These are phyloP conservation scores for Ogataea pini DNA, from an alignment of 805 yeast genomes.

Conservation along the genomic window DNA sequence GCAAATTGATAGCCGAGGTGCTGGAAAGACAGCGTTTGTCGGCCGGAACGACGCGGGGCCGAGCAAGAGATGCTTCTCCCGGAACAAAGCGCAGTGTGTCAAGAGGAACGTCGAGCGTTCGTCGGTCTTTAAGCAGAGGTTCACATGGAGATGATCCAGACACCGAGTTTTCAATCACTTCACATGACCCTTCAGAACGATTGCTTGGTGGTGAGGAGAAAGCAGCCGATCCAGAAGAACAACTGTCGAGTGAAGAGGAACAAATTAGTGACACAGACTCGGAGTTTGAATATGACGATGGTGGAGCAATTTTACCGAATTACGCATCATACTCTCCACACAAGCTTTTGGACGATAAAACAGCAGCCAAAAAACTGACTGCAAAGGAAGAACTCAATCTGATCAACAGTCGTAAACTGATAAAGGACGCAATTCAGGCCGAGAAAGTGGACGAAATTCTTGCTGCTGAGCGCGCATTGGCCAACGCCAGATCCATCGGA, in stretches of 20 bases:
- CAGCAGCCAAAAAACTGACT: slow-evolving; percentile 14
- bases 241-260: slow-evolving; percentile 52
- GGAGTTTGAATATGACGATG: slow-evolving; percentile 62
- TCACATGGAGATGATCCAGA: slow-evolving; percentile 23
- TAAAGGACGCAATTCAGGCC: slow-evolving; percentile 50
- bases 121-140: slow-evolving; percentile 29
- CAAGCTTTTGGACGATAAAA: slow-evolving; percentile 10
- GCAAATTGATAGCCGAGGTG: slow-evolving; percentile 33
- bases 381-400: slow-evolving; percentile 23
- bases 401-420: slow-evolving; percentile 29
- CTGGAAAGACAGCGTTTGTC: slow-evolving; percentile 29
- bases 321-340: slow-evolving; percentile 40
- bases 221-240: slow-evolving; percentile 14
- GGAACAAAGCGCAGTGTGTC: slow-evolving; percentile 18
- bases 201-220: slow-evolving; percentile 32
- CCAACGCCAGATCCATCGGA: slow-evolving; percentile 50
- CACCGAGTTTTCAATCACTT: slow-evolving; percentile 61
- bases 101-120: slow-evolving; percentile 25
- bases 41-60: slow-evolving; percentile 19
- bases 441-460: slow-evolving; percentile 55
- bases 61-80: slow-evolving; percentile 24
- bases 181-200: slow-evolving; percentile 75
- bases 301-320: slow-evolving; percentile 58
- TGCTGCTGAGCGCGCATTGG: slow-evolving; percentile 59
- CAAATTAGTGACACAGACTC: slow-evolving; percentile 60